Evolutionary conservation across 805 yeast genomes (phyloP), one percentile per base, ranked within the genome.

Genomic region (Wickerhamiella alocasiicola): DNA sequence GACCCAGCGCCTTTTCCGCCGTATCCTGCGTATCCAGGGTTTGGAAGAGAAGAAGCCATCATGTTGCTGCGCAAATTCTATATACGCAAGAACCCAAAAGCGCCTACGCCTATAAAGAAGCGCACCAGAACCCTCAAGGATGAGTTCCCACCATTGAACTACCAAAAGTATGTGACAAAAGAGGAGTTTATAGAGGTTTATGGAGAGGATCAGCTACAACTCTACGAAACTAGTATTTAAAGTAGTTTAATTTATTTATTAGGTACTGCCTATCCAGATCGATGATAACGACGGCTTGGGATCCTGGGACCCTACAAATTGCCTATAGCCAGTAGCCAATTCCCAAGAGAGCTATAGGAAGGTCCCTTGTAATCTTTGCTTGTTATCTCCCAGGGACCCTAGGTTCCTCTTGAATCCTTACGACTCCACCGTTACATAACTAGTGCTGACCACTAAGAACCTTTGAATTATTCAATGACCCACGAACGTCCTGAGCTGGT

Each of bases 61-160:
- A 69, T 81, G 57, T 58, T 91, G 33, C 62, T 91, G 31, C 67
- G 98, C 43, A 71, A 74, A 55, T 91, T 91, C 59, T 91, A 91
- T 56, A 71, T 87, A 6, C 76, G 73, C 54, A 93, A 85, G 54
- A 91, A 91, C 59, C 78, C 72, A 21, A 72, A 76, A 33, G 94
- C 96, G 1, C 98, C 97, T 0, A 68, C 60, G 19, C 87, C 94
- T 3, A 74, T 81, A 51, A 64, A 70, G 17, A 87, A 87, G 55
- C 78, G 78, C 57, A 76, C 54, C 24, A 47, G 69, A 12, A 55
- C 55, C 12, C 55, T 64, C 71, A 56, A 74, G 78, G 56, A 73
- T 62, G 44, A 59, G 16, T 49, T 67, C 75, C 44, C 80, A 70
- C 61, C 63, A 0, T 52, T 82, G n/a, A 60, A 67, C 6, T 82